These are phyloP conservation scores for Penicillium digitatum DNA, from an alignment of 2,329 filamentous ascomycete species.

Conservation along the genomic window DNA sequence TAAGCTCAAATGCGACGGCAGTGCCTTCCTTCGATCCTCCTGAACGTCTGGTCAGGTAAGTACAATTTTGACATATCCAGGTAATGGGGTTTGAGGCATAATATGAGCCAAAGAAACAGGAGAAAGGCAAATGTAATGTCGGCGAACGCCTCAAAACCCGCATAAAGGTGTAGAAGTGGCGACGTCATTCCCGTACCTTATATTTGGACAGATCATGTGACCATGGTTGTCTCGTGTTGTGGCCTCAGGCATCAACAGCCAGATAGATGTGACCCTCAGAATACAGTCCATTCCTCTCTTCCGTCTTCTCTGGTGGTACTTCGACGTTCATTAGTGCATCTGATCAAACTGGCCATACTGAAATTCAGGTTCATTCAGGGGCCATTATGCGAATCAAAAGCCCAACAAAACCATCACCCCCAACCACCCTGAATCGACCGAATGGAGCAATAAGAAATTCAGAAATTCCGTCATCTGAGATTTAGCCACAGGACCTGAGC, in stretches of 20 bases:
- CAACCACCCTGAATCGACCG: too few relatives aligned
- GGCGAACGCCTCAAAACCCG: neutral
- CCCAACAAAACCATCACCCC: too few relatives aligned
- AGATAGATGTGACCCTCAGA: neutral
- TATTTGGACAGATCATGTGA: conserved; percentile 13
- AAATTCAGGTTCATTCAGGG: too few relatives aligned
- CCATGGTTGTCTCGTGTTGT: neutral
- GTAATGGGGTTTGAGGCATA: conserved; percentile 9
- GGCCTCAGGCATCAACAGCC: neutral
- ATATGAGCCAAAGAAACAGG: neutral
- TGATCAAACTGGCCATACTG: too few relatives aligned
- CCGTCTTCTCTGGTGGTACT: neutral
- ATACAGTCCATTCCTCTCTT: neutral
- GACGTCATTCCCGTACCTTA: conserved; percentile 20
- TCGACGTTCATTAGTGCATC: too few relatives aligned
- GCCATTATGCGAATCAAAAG: too few relatives aligned
- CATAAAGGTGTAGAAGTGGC: conserved; percentile 13
- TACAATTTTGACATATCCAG: conserved; percentile 29
- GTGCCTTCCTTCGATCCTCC: conserved; percentile 27
- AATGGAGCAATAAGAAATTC: too few relatives aligned
- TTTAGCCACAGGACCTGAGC: too few relatives aligned
- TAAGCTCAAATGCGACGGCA: conserved; percentile 22
- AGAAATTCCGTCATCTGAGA: too few relatives aligned
- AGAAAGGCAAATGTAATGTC: neutral
- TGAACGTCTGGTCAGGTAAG: conserved; percentile 20